Evolutionary conservation across 108 stramenopile species (phyloP).

Genomic region (Skeletonema costatum): DNA sequence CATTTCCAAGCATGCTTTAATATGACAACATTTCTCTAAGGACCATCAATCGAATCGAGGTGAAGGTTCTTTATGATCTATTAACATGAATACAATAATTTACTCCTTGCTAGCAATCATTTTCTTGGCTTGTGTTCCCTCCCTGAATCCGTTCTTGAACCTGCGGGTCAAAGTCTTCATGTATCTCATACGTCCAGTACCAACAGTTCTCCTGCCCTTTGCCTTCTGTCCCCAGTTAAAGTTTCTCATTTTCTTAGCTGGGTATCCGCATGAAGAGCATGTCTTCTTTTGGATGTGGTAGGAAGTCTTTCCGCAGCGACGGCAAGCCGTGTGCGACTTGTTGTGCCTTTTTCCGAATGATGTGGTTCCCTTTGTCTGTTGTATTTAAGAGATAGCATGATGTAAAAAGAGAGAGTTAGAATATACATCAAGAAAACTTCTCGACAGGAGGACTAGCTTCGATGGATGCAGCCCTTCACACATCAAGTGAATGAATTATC

Average conservation of each 20-base stretch:
- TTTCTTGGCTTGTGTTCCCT: slow-evolving; percentile 96
- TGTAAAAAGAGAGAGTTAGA: not conserved
- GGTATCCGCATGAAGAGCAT: slow-evolving; percentile 99
- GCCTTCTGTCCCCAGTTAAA: slow-evolving; percentile 99
- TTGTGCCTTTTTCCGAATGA: slow-evolving; percentile 99
- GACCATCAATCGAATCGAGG: not conserved
- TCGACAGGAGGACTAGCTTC: not conserved
- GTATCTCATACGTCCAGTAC: slow-evolving; percentile 99
- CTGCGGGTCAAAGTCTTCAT: slow-evolving; percentile 97
- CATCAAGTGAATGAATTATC: not conserved
- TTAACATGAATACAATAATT: slow-evolving; percentile 23
- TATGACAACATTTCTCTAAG: not conserved
- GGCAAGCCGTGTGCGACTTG: slow-evolving; percentile 99
- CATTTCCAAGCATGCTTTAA: not conserved
- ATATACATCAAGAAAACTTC: not conserved
- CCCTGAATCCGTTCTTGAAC: slow-evolving; percentile 99
- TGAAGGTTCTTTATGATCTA: slow-evolving; percentile 2
- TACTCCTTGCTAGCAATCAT: slow-evolving; percentile 65
- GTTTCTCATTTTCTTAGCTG: slow-evolving; percentile 94
- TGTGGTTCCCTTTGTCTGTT: slow-evolving; percentile 99
- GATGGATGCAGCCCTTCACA: not conserved
- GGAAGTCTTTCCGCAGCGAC: slow-evolving; percentile 97
- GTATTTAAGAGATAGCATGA: not conserved
- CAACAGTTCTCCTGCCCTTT: slow-evolving; percentile 95
- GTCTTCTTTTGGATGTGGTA: slow-evolving; percentile 99